Evolutionary conservation across 331 rosid genomes (phyloP).

Genomic region (Prunus yedoensis): DNA sequence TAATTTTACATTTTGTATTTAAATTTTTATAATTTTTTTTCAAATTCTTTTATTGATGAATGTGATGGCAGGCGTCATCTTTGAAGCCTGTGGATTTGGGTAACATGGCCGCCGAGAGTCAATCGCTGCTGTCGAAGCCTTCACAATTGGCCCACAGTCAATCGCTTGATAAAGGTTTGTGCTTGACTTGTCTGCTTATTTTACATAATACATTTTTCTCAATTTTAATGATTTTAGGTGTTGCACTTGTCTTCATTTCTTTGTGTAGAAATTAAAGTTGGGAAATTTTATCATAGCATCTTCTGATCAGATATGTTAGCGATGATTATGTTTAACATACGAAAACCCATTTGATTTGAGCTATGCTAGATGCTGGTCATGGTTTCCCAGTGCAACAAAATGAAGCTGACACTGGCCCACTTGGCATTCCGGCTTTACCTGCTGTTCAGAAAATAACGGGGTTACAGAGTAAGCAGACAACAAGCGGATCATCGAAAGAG

Average conservation of each 20-base stretch:
- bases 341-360: conserved; percentile 6
- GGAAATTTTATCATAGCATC: not conserved
- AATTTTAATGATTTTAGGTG: not conserved
- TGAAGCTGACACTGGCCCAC: conserved; percentile 36
- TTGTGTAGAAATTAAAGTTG: not conserved
- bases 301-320: not conserved
- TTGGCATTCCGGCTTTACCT: conserved; percentile 41
- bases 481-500: conserved; percentile 60
- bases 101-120: conserved; percentile 23
- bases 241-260: not conserved
- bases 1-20: not conserved
- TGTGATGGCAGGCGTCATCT: conserved; percentile 36
- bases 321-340: not conserved
- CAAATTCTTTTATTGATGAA: not conserved
- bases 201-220: not conserved
- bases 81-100: conserved; percentile 35
- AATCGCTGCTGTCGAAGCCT: conserved; percentile 15
- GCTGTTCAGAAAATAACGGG: conserved; percentile 30
- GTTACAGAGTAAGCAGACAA: conserved; percentile 39
- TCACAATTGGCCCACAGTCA: conserved; percentile 31
- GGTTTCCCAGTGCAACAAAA: conserved; percentile 28
- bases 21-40: not conserved
- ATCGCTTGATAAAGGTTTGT: conserved; percentile 33
- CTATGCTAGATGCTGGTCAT: conserved; percentile 28
- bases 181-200: not conserved